A percentile compares a stretch with the other conserved stretches of the same genome.
Conservation (phyloP, 768 basidiomycete species). For the Coprinopsis marcescibilis region DNA sequence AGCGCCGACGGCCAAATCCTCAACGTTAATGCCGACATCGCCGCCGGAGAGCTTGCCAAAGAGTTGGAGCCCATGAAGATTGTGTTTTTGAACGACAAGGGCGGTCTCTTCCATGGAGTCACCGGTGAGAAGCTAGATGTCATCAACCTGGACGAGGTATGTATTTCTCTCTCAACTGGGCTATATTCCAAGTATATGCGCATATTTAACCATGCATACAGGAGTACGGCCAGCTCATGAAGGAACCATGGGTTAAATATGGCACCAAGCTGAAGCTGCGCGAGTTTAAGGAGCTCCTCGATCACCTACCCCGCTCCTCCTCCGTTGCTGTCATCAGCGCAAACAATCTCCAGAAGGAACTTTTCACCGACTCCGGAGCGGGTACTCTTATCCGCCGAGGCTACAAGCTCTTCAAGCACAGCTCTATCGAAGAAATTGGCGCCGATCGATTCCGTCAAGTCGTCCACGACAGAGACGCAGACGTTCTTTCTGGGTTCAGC, state of each 20-base stretch:
- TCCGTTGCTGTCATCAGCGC: conserved; percentile 98
- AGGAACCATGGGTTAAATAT: conserved; percentile 97
- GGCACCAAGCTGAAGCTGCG: conserved; percentile 98
- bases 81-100: conserved; percentile 97
- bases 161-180: too few relatives aligned
- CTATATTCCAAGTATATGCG: too few relatives aligned
- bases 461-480: conserved; percentile 92
- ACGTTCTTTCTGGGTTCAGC: conserved; percentile 74
- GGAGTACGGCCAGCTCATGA: conserved; percentile 97
- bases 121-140: conserved; percentile 94
- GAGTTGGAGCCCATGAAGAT: conserved; percentile 99
- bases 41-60: conserved; percentile 95
- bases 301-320: conserved; percentile 95
- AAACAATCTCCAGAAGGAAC: conserved; percentile 89
- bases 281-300: conserved; percentile 98
- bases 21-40: conserved; percentile 98
- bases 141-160: conserved; percentile 94
- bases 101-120: conserved; percentile 95
- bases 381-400: conserved; percentile 97
- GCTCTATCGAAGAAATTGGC: conserved; percentile 74
- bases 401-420: conserved; percentile 94
- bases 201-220: conserved; percentile 27
- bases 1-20: conserved; percentile 95
- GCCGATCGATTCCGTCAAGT: conserved; percentile 93
- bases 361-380: conserved; percentile 97